A percentile compares a stretch with the other conserved stretches of the same genome.
Conservation (phyloP, 306 rosid genomes). For the Rosa chinensis region DNA sequence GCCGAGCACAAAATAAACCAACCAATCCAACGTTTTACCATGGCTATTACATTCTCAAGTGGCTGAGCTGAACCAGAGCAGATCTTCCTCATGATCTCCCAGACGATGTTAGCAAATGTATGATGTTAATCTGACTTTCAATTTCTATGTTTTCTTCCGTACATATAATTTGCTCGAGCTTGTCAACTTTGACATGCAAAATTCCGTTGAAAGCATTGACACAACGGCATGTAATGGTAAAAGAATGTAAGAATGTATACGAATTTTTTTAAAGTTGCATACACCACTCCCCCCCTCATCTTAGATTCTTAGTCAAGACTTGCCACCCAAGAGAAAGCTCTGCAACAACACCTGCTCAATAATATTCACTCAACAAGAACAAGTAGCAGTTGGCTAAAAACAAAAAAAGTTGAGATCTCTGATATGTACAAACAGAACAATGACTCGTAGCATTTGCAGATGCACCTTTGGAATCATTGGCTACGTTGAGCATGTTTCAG, state of each 20-base stretch:
- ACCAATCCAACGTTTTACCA: too few species aligned
- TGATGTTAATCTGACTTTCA: too few species aligned
- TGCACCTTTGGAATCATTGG: slow-evolving; percentile 13
- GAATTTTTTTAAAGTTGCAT: background rate
- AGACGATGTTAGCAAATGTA: too few species aligned
- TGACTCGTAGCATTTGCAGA: slow-evolving; percentile 6
- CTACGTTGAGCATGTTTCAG: background rate
- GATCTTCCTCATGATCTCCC: too few species aligned
- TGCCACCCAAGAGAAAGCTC: slow-evolving; percentile 14
- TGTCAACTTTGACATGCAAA: background rate
- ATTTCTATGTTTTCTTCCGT: too few species aligned
- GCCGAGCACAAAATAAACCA: too few species aligned
- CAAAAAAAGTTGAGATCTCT: background rate
- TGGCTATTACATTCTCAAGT: too few species aligned
- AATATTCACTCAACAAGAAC: slow-evolving; percentile 15
- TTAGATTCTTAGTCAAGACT: background rate
- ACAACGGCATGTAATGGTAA: background rate
- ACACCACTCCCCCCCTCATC: background rate
- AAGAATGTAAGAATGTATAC: background rate
- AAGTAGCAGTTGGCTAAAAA: slow-evolving; percentile 13
- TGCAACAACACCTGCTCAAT: slow-evolving; percentile 8
- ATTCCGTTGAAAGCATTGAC: background rate
- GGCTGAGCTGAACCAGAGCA: too few species aligned
- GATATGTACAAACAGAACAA: slow-evolving; percentile 24
- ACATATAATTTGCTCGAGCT: too few species aligned